phyloP scores from a whole-genome alignment of 352 stramenopile genomes.

The Phytophthora megakarya region DNA sequence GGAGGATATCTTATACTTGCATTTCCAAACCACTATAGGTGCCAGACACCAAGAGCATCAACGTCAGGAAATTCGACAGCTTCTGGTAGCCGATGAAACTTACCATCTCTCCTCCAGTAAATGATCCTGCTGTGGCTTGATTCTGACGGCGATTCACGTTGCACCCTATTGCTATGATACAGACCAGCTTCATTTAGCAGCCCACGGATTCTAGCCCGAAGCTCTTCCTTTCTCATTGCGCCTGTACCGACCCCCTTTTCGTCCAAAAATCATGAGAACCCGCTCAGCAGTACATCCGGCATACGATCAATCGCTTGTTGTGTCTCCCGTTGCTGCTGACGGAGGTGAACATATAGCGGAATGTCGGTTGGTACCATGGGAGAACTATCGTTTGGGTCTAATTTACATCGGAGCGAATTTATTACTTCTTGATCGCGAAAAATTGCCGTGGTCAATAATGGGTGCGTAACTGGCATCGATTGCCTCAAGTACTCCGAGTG shows the following conservation, averaged over 20 bases:
- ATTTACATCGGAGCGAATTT: neutral
- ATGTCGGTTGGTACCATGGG: neutral
- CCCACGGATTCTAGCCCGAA: slow-evolving; percentile 4
- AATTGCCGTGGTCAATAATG: slow-evolving; percentile 4
- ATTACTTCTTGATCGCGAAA: neutral
- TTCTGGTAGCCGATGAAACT: slow-evolving; percentile 7
- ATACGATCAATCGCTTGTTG: slow-evolving; percentile 9
- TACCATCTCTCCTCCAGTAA: slow-evolving; percentile 7
- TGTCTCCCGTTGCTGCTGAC: slow-evolving; percentile 5
- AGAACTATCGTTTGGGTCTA: neutral
- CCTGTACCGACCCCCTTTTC: slow-evolving; percentile 1
- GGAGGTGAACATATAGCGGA: slow-evolving; percentile 5
- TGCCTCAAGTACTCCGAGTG: too few relatives aligned
- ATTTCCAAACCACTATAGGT: slow-evolving; percentile 15
- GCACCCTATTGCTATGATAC: neutral
- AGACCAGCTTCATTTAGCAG: slow-evolving; percentile 9
- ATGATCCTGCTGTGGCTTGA: neutral
- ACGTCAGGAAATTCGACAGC: slow-evolving; percentile 1
- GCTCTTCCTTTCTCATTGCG: slow-evolving; percentile 3
- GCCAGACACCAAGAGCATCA: slow-evolving; percentile 1
- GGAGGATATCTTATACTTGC: too few relatives aligned
- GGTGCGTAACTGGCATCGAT: neutral
- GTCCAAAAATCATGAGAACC: slow-evolving; percentile 8
- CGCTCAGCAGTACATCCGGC: slow-evolving; percentile 6
- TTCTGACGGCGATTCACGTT: too few relatives aligned